Percentiles rank a stretch among this genome's conserved stretches.
Conservation (phyloP, 2,329 filamentous ascomycete species). For the Paramyrothecium roridum region DNA sequence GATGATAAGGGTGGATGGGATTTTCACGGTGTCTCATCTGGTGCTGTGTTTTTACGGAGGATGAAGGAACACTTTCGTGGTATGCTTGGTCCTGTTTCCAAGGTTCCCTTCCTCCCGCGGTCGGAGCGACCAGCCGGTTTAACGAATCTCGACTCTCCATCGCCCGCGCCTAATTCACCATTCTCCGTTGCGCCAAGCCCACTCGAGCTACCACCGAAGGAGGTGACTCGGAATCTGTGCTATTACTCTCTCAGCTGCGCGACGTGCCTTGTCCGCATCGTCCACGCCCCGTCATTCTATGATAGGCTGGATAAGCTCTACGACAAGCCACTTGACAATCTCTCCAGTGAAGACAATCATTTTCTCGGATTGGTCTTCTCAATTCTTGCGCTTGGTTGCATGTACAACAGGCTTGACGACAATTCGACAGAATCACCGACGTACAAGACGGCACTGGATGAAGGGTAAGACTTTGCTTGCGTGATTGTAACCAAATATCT, state of each 20-base stretch:
- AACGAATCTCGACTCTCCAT: constrained; percentile 66
- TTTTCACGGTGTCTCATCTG: constrained; percentile 91
- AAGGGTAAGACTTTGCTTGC: constrained; percentile 44
- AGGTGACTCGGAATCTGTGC: constrained; percentile 50
- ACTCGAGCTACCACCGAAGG: constrained; percentile 67
- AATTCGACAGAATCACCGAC: constrained; percentile 42
- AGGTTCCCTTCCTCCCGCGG: constrained; percentile 56
- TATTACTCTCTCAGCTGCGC: constrained; percentile 55
- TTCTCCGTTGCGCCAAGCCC: constrained; percentile 49
- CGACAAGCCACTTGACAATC: constrained; percentile 60
- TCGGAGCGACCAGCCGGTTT: constrained; percentile 46
- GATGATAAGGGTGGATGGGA: constrained; percentile 92
- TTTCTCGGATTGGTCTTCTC: constrained; percentile 71
- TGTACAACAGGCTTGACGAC: constrained; percentile 62
- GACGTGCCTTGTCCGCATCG: constrained; percentile 61
- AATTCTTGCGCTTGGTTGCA: constrained; percentile 68
- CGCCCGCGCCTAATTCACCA: constrained; percentile 61
- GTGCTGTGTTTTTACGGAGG: constrained; percentile 80
- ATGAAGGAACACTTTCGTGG: constrained; percentile 86
- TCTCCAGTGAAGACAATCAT: constrained; percentile 61
- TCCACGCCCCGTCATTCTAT: constrained; percentile 81
- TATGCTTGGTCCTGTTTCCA: constrained; percentile 63
- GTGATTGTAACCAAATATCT: constrained; percentile 6
- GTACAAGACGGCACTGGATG: constrained; percentile 50
- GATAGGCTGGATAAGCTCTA: constrained; percentile 76